Conservation (phyloP, 2,329 filamentous ascomycete species). For the Claviceps humidiphila region DNA sequence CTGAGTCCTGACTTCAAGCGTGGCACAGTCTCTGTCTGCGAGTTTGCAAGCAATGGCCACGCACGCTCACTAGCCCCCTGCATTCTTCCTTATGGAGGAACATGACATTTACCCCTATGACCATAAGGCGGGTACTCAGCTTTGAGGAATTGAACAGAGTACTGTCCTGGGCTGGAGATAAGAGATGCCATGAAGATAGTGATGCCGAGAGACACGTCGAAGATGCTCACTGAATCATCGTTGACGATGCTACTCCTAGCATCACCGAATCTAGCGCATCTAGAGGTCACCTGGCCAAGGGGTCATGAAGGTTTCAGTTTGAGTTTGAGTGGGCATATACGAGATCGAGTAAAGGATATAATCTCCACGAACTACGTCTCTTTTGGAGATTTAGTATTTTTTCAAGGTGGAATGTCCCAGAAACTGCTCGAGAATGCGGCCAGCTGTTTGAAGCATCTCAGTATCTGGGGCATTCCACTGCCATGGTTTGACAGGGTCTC, state of each 20-base stretch:
- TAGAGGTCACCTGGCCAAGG: no score
- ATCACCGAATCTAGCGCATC: conserved; percentile 4
- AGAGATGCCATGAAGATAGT: conserved; percentile 15
- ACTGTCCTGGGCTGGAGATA: conserved; percentile 18
- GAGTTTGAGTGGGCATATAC: no score
- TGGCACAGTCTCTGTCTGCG: conserved; percentile 15
- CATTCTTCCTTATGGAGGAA: conserved; percentile 19
- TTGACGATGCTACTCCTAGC: conserved; percentile 14
- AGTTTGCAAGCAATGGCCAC: conserved; percentile 16
- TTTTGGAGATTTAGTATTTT: no score
- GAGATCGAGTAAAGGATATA: no score
- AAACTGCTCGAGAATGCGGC: no score
- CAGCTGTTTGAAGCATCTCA: no score
- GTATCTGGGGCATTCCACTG: no score
- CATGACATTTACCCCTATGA: conserved; percentile 15
- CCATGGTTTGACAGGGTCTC: no score
- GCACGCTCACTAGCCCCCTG: conserved; percentile 15
- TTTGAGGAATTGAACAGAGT: conserved; percentile 16
- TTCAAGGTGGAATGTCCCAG: no score
- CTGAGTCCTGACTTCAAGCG: background rate
- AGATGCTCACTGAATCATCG: conserved; percentile 15
- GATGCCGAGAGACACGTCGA: conserved; percentile 12
- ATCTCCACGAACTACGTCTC: no score
- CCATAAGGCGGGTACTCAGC: conserved; percentile 12
- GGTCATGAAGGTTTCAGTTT: no score